phyloP scores from a whole-genome alignment of 2,329 filamentous ascomycete species.

The Cladosporium sp. region DNA sequence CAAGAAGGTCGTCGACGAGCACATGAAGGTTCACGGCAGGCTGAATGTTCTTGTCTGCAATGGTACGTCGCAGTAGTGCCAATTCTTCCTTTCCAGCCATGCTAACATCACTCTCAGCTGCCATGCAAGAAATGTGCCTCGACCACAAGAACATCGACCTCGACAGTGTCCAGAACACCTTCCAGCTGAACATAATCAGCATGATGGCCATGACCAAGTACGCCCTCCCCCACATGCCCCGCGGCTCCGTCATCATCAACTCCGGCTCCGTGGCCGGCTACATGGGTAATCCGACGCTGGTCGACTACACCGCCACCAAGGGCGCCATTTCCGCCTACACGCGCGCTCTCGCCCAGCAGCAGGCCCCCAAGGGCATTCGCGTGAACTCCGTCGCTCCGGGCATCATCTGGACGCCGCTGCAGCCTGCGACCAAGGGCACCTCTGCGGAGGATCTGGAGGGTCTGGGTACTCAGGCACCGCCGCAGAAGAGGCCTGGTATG shows the following conservation, averaged over 20 bases:
- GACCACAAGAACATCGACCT: conserved; percentile 51
- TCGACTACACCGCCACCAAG: conserved; percentile 39
- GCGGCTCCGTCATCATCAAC: conserved; percentile 50
- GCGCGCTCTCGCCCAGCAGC: conserved; percentile 43
- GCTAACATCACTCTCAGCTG: conserved; percentile 31
- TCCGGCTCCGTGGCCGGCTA: conserved; percentile 42
- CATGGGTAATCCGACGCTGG: conserved; percentile 41
- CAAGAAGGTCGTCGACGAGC: conserved; percentile 46
- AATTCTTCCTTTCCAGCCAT: not conserved
- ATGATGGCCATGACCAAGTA: conserved; percentile 57
- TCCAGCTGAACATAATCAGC: conserved; percentile 51
- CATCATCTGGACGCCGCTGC: conserved; percentile 45
- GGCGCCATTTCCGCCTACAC: conserved; percentile 40
- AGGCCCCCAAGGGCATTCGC: conserved; percentile 44
- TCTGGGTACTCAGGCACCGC: conserved; percentile 22
- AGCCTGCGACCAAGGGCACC: conserved; percentile 37
- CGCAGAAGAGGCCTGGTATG: conserved; percentile 27
- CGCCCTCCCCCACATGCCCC: conserved; percentile 50
- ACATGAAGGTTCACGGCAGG: conserved; percentile 43
- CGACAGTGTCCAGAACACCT: conserved; percentile 49
- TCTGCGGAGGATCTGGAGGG: conserved; percentile 21
- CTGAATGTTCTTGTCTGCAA: conserved; percentile 52
- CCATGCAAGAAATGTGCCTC: conserved; percentile 49
- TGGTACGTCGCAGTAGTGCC: conserved; percentile 12
- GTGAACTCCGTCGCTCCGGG: conserved; percentile 55